Evolutionary conservation across 768 basidiomycete species (phyloP), one percentile per base, ranked within the genome.

Genomic region (Amanita pseudoporphyria): DNA sequence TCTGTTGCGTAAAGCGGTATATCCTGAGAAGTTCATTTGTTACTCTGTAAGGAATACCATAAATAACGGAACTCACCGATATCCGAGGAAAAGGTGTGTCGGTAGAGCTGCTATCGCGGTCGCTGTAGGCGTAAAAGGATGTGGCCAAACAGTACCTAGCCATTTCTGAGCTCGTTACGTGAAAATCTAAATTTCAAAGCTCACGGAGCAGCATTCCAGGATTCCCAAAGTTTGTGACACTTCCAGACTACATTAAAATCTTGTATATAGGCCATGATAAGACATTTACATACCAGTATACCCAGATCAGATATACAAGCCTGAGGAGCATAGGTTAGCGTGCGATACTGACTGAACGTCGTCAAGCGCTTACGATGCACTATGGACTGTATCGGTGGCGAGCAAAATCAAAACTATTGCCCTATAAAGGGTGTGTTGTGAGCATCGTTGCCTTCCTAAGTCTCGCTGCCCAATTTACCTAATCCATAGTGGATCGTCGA

Each of bases 401-500:
- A 54, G 53, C 19, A 58, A 49, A 13, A 45, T 37, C n/a, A 50
- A 44, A 24, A 58, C 55, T n/a, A 52, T 32, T 22, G 42, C 30
- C 30, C 55, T 55, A 13, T n/a, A n/a, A n/a, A n/a, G n/a, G n/a
- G n/a, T n/a, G n/a, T n/a, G n/a, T n/a, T 12, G 26, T 7, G 26
- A 2, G n/a, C 24, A 5, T 13, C 22, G 19, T 24, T n/a, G n/a
- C n/a, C n/a, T 22, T 31, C 5, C 12, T 28, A 45, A 45, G 22
- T 28, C 26, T 28, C n/a, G n/a, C n/a, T n/a, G 26, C 26, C 26
- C 7, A 4, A 28, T 47, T 24, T 45, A 56, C 60, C 51, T 57
- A 19, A 60, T 57, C 45, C 54, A 53, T 26, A 42, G 28, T 1
- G 53, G 49, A 28, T 62, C 60, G 7, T 58, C 52, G 51, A n/a